A percentile compares a stretch with the other conserved stretches of the same genome.
These are phyloP conservation scores for Platanus orientalis DNA, from an alignment of 164 flowering plant species.

Conservation along the genomic window DNA sequence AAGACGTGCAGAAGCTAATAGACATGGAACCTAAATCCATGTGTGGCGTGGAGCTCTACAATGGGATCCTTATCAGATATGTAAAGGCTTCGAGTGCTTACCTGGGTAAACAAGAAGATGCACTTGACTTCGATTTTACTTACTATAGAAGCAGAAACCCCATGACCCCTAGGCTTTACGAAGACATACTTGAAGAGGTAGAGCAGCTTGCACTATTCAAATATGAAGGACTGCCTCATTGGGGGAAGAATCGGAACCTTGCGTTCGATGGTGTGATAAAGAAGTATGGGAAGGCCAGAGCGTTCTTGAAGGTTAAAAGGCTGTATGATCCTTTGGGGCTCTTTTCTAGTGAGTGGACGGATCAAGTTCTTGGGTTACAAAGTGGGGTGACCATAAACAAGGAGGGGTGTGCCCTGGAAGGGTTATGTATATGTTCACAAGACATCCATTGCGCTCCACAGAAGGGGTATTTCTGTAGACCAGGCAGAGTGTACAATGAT, in stretches of 20 bases:
- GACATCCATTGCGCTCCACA: slow-evolving; percentile 67
- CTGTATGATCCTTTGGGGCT: slow-evolving; percentile 55
- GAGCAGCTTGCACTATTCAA: slow-evolving; percentile 70
- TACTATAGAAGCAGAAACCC: slow-evolving; percentile 62
- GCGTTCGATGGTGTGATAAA: slow-evolving; percentile 51
- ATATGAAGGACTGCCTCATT: slow-evolving; percentile 65
- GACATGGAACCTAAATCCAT: slow-evolving; percentile 41
- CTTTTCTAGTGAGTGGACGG: slow-evolving; percentile 77
- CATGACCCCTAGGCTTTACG: slow-evolving; percentile 42
- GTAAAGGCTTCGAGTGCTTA: slow-evolving; percentile 59
- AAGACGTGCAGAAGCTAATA: slow-evolving; percentile 51
- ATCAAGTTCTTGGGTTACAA: slow-evolving; percentile 62
- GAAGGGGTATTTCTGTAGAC: slow-evolving; percentile 56
- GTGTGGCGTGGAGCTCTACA: slow-evolving; percentile 61
- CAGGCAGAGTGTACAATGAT: slow-evolving; percentile 51
- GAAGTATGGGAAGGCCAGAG: slow-evolving; percentile 33
- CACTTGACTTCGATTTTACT: slow-evolving; percentile 64
- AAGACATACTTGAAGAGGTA: slow-evolving; percentile 63
- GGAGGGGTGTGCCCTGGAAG: slow-evolving; percentile 80
- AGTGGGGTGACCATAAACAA: slow-evolving; percentile 29
- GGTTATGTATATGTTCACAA: slow-evolving; percentile 64
- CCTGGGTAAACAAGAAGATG: slow-evolving; percentile 69
- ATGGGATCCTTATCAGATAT: slow-evolving; percentile 77
- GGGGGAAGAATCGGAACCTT: slow-evolving; percentile 79
- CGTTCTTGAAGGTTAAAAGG: slow-evolving; percentile 53